Base-by-base conservation (phyloP, 352 stramenopile genomes). In the Phytopythium boreale region DNA sequence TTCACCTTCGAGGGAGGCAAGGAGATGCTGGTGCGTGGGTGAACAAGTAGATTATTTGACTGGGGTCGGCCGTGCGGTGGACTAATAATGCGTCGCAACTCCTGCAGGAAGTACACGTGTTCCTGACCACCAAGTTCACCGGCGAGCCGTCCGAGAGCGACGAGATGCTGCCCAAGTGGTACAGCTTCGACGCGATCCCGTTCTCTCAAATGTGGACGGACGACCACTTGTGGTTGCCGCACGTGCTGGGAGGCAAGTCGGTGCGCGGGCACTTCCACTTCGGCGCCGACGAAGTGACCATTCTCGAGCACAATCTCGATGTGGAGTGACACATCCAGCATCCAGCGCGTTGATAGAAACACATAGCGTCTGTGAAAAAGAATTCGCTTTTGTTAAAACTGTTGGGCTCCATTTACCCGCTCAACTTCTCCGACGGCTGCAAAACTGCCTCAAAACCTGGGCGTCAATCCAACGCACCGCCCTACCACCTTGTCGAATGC, bases 101-200 rank as follows among this genome's bases (percentile, higher is more conserved):
- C 1, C 1, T 36, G 44, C 56, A 89, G 81, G 73, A 94, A 56
- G 88, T 97, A 44, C 88, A 97, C 47, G 84, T 97, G 22, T 97
- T 89, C 68, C 20, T 89, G 60, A 83, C 84, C 24, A 60, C 67
- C 8, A 53, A 77, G 36, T 95, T 92, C 59, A 41, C 55, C 14
- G 90, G 89, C 20, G 74, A 90, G 51, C 82, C 87, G 1, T 81
- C 68, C 6, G 91, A 97, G 72, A 92, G 82, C 56, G 87, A 97
- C 8, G 91, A 97, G 71, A 97, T 97, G 91, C 72, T 60, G 60
- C 89, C 91, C 31, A 58, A 85, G 52, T 97, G 91, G 91, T 97
- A 79, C 69, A 60, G 73, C 49, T 50, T 71, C 9, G 66, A 69
- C 37, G 64, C 66, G 14, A 84, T 97, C 50, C 91, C 91, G n/a